Conservation (phyloP, 2,329 filamentous ascomycete genomes). For the Cladosporium sp. region DNA sequence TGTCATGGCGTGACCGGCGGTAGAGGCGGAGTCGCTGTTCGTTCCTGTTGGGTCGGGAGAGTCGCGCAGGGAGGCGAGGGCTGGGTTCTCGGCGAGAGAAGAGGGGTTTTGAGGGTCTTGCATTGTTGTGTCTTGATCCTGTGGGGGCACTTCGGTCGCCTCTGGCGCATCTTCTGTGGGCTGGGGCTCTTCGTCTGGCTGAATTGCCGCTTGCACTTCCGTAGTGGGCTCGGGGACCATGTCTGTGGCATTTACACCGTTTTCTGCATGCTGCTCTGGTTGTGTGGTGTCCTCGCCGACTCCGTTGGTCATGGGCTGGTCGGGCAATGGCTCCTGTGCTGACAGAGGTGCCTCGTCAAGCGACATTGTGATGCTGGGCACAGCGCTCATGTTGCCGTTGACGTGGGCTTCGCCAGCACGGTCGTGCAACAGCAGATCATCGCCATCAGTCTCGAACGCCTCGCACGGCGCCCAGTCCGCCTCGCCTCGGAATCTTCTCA, state of each 20-base stretch:
- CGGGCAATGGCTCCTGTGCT: constrained; percentile 3
- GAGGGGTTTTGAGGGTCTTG: constrained; percentile 6
- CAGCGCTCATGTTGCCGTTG: constrained; percentile 17
- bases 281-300: constrained; percentile 12
- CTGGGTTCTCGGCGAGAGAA: constrained; percentile 4
- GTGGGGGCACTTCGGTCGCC: not conserved
- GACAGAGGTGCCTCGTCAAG: constrained; percentile 15
- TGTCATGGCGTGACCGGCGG: constrained; percentile 50
- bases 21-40: constrained; percentile 38
- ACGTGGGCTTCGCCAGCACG: constrained; percentile 1
- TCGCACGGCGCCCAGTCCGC: constrained; percentile 60
- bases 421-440: constrained; percentile 34
- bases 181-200: not conserved
- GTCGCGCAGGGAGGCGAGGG: constrained; percentile 11
- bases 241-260: constrained; percentile 23
- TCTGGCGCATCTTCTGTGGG: not conserved
- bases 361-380: constrained; percentile 19
- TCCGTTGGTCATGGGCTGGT: not conserved
- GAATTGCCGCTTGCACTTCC: not conserved
- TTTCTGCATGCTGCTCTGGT: constrained; percentile 3
- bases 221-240: constrained; percentile 13
- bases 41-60: constrained; percentile 17
- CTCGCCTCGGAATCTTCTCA: constrained; percentile 71
- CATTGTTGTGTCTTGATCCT: constrained; percentile 11
- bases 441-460: constrained; percentile 47